Base-by-base conservation (phyloP, 352 stramenopile genomes). In the Phytopythium aichiense region DNA sequence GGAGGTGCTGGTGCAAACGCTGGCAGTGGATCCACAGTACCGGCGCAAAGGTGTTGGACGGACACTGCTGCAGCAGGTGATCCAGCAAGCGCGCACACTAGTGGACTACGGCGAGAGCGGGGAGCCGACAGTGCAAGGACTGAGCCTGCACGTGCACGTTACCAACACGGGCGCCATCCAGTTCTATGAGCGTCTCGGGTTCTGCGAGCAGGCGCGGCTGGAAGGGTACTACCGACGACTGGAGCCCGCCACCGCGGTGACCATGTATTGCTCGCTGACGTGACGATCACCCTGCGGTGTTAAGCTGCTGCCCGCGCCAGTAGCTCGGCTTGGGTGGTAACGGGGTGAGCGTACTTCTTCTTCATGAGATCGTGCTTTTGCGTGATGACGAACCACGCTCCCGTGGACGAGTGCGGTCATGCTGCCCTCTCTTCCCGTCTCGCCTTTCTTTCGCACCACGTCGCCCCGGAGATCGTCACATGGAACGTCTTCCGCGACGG, bases 151-250 rank as follows among this genome's bases (percentile, higher is more conserved):
- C 60, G 82, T 91, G 22, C 82, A 91, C 60, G 71, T 67, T 18
- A 67, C 66, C 22, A 91, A 91, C 64, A 66, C 75, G 1, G 79
- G 84, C 56, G 81, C 69, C 23, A 31, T 85, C 33, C 74, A 71
- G 52, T 89, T 91, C 64, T 91, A 91, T 58, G 57, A 65, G 33
- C 49, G 58, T 4, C 33, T 86, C 40, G 82, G 79, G 13, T 89
- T 91, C 49, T 25, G 63, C 22, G 68, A 86, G 56, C 63, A 70
- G 48, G 61, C 67, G 54, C 68, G 67, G 7, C 54, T 89, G 4
- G 77, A 91, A 25, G 64, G 81, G 35, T 91, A 91, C 65, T 91
- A 91, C 58, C 81, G 81, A 28, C 77, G 72, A n/a, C 59, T 91
- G 35, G 69, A 87, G 66, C 81, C 77, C 18, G 61, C 64, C n/a